Evolutionary conservation across 169 alveolate species (phyloP).

Genomic region (Eimeria brunetti): DNA sequence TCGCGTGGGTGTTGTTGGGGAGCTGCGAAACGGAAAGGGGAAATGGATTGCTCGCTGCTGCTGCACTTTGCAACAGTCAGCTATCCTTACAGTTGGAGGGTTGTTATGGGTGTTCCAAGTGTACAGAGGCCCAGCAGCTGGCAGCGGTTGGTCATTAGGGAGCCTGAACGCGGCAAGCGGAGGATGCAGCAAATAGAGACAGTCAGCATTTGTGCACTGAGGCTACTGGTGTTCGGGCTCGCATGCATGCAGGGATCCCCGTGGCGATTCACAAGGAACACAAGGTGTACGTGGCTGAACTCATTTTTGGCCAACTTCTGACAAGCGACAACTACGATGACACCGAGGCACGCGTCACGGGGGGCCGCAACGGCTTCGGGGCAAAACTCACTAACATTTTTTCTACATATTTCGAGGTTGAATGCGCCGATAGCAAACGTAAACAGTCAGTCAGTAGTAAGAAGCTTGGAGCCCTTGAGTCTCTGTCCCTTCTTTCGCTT

Average conservation of each 20-base stretch:
- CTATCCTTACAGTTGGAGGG: background rate
- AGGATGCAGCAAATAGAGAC: background rate
- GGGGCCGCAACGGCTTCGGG: constrained; percentile 99
- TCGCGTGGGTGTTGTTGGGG: background rate
- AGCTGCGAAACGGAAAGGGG: background rate
- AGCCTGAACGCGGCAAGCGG: background rate
- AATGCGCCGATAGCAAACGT: constrained; percentile 96
- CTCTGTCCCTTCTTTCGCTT: background rate
- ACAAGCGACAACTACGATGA: constrained; percentile 99
- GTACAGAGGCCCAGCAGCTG: background rate
- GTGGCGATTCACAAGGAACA: constrained; percentile 97
- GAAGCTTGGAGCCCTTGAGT: background rate
- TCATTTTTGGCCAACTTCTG: constrained; percentile 98
- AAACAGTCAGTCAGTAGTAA: constrained; percentile 81
- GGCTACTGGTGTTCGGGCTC: background rate
- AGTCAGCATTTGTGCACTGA: background rate
- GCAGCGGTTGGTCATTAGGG: background rate
- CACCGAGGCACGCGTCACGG: constrained; percentile 98
- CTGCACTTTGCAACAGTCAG: background rate
- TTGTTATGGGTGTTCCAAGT: too few relatives aligned
- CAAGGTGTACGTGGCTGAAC: constrained; percentile 98
- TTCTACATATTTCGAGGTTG: constrained; percentile 96
- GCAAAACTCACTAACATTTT: constrained; percentile 99
- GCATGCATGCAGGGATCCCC: constrained; percentile 88
- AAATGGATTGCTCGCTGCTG: background rate